Percentiles rank a stretch among this genome's conserved stretches.
These are phyloP conservation scores for Cornus suecica DNA, from an alignment of 148 eudicot species.

Conservation along the genomic window DNA sequence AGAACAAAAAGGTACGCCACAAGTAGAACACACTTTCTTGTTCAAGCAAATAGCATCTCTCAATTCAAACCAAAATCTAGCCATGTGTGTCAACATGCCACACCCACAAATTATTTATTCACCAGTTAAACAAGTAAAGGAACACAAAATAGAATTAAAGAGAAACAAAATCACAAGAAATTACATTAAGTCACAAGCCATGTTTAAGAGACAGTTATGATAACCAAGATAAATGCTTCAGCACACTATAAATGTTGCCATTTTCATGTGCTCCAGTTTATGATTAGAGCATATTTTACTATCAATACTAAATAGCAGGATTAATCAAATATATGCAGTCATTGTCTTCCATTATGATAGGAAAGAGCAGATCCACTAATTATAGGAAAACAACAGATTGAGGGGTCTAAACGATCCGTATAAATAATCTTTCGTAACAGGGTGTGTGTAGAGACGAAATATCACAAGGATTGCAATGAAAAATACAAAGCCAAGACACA, in stretches of 20 bases:
- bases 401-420: no score
- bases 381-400: no score
- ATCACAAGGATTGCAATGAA: no score
- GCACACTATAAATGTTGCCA: neutral
- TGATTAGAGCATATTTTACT: neutral
- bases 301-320: neutral
- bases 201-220: neutral
- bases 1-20: neutral
- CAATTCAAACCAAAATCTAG: neutral
- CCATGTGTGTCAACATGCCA: neutral
- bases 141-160: neutral
- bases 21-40: neutral
- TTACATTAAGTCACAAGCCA: neutral
- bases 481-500: no score
- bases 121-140: no score
- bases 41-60: neutral
- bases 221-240: neutral
- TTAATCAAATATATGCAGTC: no score
- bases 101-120: no score
- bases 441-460: no score
- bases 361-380: no score
- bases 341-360: no score
- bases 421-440: no score
- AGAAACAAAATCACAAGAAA: neutral
- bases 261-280: neutral